Evolutionary conservation across 2,329 filamentous ascomycete genomes (phyloP).

Genomic region (Ampelomyces quisqualis): DNA sequence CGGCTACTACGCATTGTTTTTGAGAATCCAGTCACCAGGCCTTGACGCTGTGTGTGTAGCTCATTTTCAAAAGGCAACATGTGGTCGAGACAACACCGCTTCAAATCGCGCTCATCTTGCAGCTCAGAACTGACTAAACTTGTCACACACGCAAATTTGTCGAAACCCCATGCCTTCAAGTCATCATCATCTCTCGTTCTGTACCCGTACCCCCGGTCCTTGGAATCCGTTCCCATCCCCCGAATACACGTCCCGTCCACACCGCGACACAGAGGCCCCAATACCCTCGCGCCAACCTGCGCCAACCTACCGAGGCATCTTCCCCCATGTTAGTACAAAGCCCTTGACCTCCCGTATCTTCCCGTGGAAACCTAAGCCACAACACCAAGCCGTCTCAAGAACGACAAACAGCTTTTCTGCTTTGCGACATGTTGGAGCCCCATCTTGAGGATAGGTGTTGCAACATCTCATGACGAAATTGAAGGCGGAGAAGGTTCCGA

Average conservation of each 20-base stretch:
- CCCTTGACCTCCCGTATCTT: not conserved
- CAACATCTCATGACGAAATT: slow-evolving; percentile 6
- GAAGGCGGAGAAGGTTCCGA: slow-evolving; percentile 8
- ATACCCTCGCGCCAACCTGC: not conserved
- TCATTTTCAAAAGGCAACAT: not conserved
- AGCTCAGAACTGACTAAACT: too few species aligned
- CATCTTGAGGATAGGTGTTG: too few species aligned
- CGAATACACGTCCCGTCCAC: not conserved
- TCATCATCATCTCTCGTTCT: too few species aligned
- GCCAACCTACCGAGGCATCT: slow-evolving; percentile 5
- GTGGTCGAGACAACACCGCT: not conserved
- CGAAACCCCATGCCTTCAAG: too few species aligned
- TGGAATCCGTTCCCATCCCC: not conserved
- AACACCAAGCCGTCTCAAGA: too few species aligned
- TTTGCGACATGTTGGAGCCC: too few species aligned
- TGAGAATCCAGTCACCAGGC: too few species aligned
- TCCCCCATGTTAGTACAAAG: not conserved
- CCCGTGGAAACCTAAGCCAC: not conserved
- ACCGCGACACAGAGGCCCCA: not conserved
- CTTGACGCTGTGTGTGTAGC: not conserved
- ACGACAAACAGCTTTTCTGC: too few species aligned
- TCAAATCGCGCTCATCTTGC: too few species aligned
- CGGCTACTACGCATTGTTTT: too few species aligned
- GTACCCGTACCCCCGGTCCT: too few species aligned
- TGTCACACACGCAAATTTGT: too few species aligned